Conservation (phyloP, 2,329 filamentous ascomycete genomes). For the Cryphonectria naterciae region DNA sequence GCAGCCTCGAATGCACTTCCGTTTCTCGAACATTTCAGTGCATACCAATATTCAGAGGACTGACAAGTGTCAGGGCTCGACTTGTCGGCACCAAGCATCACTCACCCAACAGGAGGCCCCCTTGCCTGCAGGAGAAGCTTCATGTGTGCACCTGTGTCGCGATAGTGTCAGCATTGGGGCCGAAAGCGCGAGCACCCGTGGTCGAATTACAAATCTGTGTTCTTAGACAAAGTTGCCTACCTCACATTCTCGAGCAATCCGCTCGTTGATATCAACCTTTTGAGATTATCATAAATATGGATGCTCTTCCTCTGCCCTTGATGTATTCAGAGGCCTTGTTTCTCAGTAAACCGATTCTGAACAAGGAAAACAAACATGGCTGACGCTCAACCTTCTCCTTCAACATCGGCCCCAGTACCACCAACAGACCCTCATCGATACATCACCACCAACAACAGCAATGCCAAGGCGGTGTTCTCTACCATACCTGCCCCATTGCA, state of each 20-base stretch:
- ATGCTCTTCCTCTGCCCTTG: not conserved
- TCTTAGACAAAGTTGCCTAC: not conserved
- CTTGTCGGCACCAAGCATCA: not conserved
- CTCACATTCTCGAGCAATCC: not conserved
- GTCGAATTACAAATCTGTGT: not conserved
- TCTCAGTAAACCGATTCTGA: not conserved
- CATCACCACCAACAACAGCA: not conserved
- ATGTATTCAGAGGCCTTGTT: not conserved
- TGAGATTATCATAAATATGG: not conserved
- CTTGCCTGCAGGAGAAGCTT: not conserved
- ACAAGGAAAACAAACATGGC: not conserved
- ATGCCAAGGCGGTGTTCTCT: not conserved
- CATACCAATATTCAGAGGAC: not conserved
- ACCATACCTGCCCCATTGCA: not conserved
- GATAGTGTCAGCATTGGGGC: not conserved
- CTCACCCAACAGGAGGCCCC: not conserved
- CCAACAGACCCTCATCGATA: not conserved
- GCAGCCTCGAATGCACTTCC: not conserved
- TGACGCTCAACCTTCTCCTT: not conserved
- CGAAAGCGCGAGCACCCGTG: constrained; percentile 1
- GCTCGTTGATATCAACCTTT: not conserved
- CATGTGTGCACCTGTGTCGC: not conserved
- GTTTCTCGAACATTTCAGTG: not conserved
- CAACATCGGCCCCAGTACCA: not conserved
- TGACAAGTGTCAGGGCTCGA: not conserved